Percentiles rank a stretch among this genome's conserved stretches.
Evolutionary conservation across 2,329 filamentous ascomycete genomes (phyloP).

Genomic region (Calonectria montana): DNA sequence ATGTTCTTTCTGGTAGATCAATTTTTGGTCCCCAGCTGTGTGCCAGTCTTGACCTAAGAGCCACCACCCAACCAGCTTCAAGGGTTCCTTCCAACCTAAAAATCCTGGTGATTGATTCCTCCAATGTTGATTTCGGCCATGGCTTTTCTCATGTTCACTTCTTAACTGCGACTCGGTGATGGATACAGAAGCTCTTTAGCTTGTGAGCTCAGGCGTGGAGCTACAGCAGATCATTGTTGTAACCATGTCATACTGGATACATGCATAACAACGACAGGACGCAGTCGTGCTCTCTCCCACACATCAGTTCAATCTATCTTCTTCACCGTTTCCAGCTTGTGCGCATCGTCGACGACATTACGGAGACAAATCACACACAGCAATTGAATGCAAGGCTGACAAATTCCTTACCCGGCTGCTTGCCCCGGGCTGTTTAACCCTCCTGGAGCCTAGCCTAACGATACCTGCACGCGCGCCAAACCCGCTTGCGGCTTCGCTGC

Average conservation of each 20-base stretch:
- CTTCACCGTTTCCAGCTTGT: slow-evolving; percentile 10
- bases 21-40: no score
- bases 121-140: no score
- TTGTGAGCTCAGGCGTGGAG: not conserved
- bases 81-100: not conserved
- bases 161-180: not conserved
- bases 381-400: slow-evolving; percentile 36
- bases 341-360: slow-evolving; percentile 32
- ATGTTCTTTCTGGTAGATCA: no score
- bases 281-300: slow-evolving; percentile 33
- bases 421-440: slow-evolving; percentile 18
- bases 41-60: no score
- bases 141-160: no score
- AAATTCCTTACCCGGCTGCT: slow-evolving; percentile 27
- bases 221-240: not conserved
- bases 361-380: slow-evolving; percentile 14
- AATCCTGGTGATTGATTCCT: no score
- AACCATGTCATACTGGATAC: not conserved
- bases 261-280: slow-evolving; percentile 20
- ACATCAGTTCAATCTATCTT: slow-evolving; percentile 40
- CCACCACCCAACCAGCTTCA: no score
- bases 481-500: not conserved
- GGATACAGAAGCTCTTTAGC: not conserved
- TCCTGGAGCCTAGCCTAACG: not conserved
- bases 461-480: slow-evolving; percentile 2